Conservation (phyloP, 805 yeast species). For the Cyberlindnera amylophila region DNA sequence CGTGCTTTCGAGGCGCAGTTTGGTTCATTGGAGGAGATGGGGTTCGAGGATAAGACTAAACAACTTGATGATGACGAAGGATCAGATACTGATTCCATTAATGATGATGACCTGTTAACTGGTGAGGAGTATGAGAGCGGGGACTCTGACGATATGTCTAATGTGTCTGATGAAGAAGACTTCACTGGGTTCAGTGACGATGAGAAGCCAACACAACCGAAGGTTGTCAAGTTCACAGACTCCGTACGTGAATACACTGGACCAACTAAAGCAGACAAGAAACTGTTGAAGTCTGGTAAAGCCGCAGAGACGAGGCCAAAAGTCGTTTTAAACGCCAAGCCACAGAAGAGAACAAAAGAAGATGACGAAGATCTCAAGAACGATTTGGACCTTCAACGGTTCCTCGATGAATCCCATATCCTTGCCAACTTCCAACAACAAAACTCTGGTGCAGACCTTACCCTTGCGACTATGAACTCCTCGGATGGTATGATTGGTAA, state of each 20-base stretch:
- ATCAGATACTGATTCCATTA: neutral
- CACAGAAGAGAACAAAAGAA: constrained; percentile 23
- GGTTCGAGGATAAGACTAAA: constrained; percentile 45
- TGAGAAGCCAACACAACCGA: constrained; percentile 12
- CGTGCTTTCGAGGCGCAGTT: constrained; percentile 61
- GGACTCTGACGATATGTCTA: constrained; percentile 22
- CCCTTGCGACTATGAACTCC: constrained; percentile 56
- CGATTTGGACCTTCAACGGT: constrained; percentile 68
- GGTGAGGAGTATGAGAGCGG: constrained; percentile 17
- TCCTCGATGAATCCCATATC: constrained; percentile 70
- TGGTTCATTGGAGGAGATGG: constrained; percentile 53
- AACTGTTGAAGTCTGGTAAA: constrained; percentile 55
- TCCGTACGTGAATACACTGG: constrained; percentile 27
- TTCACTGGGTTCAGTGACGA: constrained; percentile 10
- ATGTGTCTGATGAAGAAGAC: constrained; percentile 21
- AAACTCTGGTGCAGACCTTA: constrained; percentile 56
- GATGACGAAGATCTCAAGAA: constrained; percentile 57
- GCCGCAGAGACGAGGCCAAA: constrained; percentile 38
- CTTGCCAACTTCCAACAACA: constrained; percentile 33
- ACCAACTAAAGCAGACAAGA: constrained; percentile 46
- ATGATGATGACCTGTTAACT: neutral
- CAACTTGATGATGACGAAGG: constrained; percentile 15
- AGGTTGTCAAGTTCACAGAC: constrained; percentile 39
- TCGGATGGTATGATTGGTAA: constrained; percentile 46
- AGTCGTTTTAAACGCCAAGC: neutral